Evolutionary conservation across 2,329 filamentous ascomycete genomes (phyloP).

Genomic region (Onygenales sp.): DNA sequence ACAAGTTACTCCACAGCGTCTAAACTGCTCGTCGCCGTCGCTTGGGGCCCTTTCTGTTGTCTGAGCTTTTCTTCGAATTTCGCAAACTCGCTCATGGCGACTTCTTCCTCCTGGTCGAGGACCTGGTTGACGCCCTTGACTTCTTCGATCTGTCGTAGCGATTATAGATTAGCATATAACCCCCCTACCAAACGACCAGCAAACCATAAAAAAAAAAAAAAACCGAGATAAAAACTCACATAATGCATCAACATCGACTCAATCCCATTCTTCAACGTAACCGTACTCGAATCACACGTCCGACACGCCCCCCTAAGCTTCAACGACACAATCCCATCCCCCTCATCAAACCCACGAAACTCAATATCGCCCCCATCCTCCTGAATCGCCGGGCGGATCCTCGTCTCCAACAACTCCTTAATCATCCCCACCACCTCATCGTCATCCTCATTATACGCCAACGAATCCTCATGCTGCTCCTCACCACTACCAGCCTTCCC

Average conservation of each 20-base stretch:
- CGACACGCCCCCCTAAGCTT: slow-evolving; percentile 89
- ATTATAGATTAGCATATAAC: neutral
- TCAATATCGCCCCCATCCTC: slow-evolving; percentile 98
- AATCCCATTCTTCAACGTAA: slow-evolving; percentile 94
- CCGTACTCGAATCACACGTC: slow-evolving; percentile 93
- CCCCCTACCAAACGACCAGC: slow-evolving; percentile 8
- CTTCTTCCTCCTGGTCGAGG: slow-evolving; percentile 82
- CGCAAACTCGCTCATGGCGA: slow-evolving; percentile 77
- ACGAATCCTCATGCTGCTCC: slow-evolving; percentile 51
- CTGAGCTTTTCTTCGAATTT: slow-evolving; percentile 84
- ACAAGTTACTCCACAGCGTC: slow-evolving; percentile 35
- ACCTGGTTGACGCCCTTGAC: slow-evolving; percentile 89
- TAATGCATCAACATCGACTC: slow-evolving; percentile 98
- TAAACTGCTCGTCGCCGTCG: slow-evolving; percentile 41
- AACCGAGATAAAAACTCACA: slow-evolving; percentile 43
- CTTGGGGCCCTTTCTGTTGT: slow-evolving; percentile 46
- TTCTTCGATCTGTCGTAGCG: slow-evolving; percentile 67
- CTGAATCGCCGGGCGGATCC: slow-evolving; percentile 90
- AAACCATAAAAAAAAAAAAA: slow-evolving; percentile 9
- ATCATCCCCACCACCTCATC: slow-evolving; percentile 96
- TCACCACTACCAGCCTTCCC: slow-evolving; percentile 34
- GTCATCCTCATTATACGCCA: slow-evolving; percentile 82
- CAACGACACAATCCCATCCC: slow-evolving; percentile 71
- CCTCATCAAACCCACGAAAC: slow-evolving; percentile 64
- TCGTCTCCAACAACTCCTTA: slow-evolving; percentile 90